Percentiles rank a stretch among this genome's conserved stretches.
phyloP scores from a whole-genome alignment of 2,329 filamentous ascomycete species.

The Aphanocladium album region DNA sequence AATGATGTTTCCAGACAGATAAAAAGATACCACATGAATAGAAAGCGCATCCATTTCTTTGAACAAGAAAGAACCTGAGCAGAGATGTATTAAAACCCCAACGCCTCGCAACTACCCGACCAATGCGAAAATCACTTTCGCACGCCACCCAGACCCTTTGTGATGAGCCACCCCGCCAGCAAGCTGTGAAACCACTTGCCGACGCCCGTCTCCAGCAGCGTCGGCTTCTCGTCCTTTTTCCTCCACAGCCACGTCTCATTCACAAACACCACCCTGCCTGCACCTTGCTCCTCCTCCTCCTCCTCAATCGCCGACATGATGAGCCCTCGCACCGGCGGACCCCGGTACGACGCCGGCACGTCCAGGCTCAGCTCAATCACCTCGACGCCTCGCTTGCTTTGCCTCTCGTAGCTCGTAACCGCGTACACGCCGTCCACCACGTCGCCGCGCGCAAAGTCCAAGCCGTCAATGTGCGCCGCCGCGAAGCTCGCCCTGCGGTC shows the following conservation, averaged over 20 bases:
- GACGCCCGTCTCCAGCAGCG: slow-evolving; percentile 25
- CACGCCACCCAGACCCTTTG: slow-evolving; percentile 19
- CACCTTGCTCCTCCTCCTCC: background rate
- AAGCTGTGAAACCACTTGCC: slow-evolving; percentile 28
- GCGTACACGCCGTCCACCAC: slow-evolving; percentile 28
- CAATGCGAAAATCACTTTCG: background rate
- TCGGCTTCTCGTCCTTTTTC: slow-evolving; percentile 21
- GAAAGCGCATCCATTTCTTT: background rate
- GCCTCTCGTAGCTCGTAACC: slow-evolving; percentile 21
- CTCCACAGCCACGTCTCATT: slow-evolving; percentile 39
- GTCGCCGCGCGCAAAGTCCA: slow-evolving; percentile 23
- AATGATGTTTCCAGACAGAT: background rate
- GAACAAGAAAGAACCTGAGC: background rate
- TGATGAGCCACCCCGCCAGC: slow-evolving; percentile 24
- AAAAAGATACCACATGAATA: background rate
- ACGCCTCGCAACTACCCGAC: background rate
- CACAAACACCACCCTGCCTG: slow-evolving; percentile 26
- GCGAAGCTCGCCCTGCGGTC: slow-evolving; percentile 22
- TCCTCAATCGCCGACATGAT: slow-evolving; percentile 14
- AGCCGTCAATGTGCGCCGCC: slow-evolving; percentile 17
- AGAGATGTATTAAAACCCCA: background rate
- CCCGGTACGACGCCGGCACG: slow-evolving; percentile 17
- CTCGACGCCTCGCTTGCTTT: slow-evolving; percentile 6
- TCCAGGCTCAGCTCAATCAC: slow-evolving; percentile 27
- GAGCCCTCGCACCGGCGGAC: slow-evolving; percentile 14